Evolutionary conservation across 352 stramenopile species (phyloP).

Genomic region (Pythium utonaiense): DNA sequence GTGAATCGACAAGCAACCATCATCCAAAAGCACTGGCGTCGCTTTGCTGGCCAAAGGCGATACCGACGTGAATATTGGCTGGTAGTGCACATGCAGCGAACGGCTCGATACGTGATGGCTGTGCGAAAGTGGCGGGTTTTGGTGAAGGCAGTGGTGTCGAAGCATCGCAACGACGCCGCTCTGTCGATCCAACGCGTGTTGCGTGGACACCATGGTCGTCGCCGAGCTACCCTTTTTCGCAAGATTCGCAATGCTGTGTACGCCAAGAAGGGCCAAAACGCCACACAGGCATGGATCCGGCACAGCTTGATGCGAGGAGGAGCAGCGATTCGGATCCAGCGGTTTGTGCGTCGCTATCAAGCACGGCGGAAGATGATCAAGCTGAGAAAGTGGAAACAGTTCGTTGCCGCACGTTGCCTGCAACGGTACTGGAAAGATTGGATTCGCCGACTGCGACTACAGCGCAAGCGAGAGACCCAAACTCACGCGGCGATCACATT

Average conservation of each 20-base stretch:
- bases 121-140: constrained; percentile 30
- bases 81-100: constrained; percentile 39
- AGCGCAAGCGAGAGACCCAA: constrained; percentile 33
- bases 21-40: constrained; percentile 47
- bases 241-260: constrained; percentile 60
- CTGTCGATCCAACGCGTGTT: constrained; percentile 38
- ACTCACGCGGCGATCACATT: constrained; percentile 33
- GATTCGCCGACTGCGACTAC: constrained; percentile 34
- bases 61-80: constrained; percentile 31
- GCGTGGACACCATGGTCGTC: constrained; percentile 46
- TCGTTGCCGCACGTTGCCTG: constrained; percentile 41
- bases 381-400: constrained; percentile 37
- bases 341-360: constrained; percentile 41
- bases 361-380: constrained; percentile 39
- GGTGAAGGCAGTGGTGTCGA: constrained; percentile 23
- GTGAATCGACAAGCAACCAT: constrained; percentile 21
- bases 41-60: constrained; percentile 13
- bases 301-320: constrained; percentile 42
- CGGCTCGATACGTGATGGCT: constrained; percentile 31
- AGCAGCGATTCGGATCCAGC: constrained; percentile 42
- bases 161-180: constrained; percentile 31
- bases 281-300: constrained; percentile 44
- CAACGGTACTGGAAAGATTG: constrained; percentile 52
- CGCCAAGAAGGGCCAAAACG: constrained; percentile 51
- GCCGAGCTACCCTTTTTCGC: constrained; percentile 51